Base-by-base conservation (phyloP, 2,329 filamentous ascomycete species). In the Ceratocystis colombiana region DNA sequence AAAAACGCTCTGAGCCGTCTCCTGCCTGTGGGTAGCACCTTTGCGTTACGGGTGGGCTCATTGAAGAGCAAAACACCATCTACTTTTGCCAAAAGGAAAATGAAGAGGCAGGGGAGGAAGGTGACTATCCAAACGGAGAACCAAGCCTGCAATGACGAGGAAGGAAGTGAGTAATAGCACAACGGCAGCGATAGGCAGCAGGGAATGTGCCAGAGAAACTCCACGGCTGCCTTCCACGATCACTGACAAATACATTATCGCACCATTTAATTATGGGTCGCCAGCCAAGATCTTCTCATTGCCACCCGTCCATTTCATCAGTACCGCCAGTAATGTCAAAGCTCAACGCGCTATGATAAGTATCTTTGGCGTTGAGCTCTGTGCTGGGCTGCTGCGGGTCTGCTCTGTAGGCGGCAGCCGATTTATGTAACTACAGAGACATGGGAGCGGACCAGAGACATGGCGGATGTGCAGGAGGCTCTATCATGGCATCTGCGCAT, bases 1-100 rank as follows among this genome's bases (percentile, higher is more conserved):
- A 37, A 59, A 59, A 59, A 33, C 55, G 55, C 55, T 59, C 55
- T 59, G 55, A 8, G 55, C 55, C 20, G 25, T 59, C 28, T 59
- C 55, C 28, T 17, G 3, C 55, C 55, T 59, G 55, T 59, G 55
- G 30, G 55, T 59, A 30, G 55, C 33, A 37, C 55, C 55, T 59
- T 59, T 59, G 28, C 28, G 33, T 59, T 28, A 28, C 17, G 48
- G 20, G 1, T 53, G 48, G 48, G 22, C 48, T 53, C 25, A 53
- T 28, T 15, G 25, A 53, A 28, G 28, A 37, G 55, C 12, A 8
- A 17, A 30, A 7, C 28, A 59, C 20, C 10, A 33, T 53, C 20
- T 53, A 53, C 37, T 41, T 20, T 48, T 22, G 46, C 46, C 46
- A 20, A 48, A 17, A 17, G 10, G 12, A 59, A 59, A 59, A 59